Percentiles rank a stretch among this genome's conserved stretches.
These are phyloP conservation scores for Hyaloperonospora arabidopsidis DNA, from an alignment of 352 stramenopile genomes.

Conservation along the genomic window DNA sequence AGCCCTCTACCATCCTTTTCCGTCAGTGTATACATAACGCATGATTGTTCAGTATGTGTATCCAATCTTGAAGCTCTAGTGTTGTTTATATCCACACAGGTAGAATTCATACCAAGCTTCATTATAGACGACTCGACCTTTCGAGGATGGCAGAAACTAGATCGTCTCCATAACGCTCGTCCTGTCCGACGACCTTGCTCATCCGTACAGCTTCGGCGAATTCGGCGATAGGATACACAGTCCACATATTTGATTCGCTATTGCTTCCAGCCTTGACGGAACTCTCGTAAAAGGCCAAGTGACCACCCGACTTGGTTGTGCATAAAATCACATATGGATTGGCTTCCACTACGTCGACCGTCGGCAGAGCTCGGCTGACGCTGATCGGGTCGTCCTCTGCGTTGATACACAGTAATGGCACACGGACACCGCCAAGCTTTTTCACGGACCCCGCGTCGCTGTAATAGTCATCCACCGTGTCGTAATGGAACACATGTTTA, in stretches of 20 bases:
- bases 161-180: constrained; percentile 3
- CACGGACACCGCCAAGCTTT: constrained; percentile 26
- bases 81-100: too few relatives aligned
- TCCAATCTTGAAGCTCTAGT: too few relatives aligned
- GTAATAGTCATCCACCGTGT: constrained; percentile 58
- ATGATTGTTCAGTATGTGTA: too few relatives aligned
- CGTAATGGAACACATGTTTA: constrained; percentile 47
- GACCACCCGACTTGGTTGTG: constrained; percentile 52
- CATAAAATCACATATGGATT: constrained; percentile 63
- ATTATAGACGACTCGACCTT: not conserved
- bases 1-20: too few relatives aligned
- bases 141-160: too few relatives aligned
- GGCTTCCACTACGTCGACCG: constrained; percentile 21
- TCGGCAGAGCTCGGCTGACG: constrained; percentile 30
- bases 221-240: constrained; percentile 39
- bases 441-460: constrained; percentile 40
- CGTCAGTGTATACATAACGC: too few relatives aligned
- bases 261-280: constrained; percentile 10
- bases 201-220: constrained; percentile 44
- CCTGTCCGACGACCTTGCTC: constrained; percentile 11
- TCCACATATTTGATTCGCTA: constrained; percentile 32
- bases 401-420: constrained; percentile 62
- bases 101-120: too few relatives aligned
- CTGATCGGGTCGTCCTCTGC: constrained; percentile 59
- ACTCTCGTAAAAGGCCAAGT: constrained; percentile 63